Base-by-base conservation (phyloP, 2,329 filamentous ascomycete species). In the Parascedosporium putredinis region DNA sequence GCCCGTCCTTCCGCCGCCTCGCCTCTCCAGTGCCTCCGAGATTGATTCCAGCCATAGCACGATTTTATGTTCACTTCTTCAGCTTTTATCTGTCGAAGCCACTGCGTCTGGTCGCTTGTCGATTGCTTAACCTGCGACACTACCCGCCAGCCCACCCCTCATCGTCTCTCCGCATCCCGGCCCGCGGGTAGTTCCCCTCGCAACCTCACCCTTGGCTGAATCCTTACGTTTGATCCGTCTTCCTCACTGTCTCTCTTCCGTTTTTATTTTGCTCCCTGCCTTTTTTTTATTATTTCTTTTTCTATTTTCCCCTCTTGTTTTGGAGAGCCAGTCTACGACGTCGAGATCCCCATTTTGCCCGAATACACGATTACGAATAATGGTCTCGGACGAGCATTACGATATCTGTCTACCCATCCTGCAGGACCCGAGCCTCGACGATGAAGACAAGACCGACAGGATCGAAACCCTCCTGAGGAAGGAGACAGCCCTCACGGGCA, bases 371-470 rank as follows among this genome's bases (percentile, higher is more conserved):
- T 23, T 12, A 76, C 54, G 63, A n/a, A n/a, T n/a, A n/a, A 96
- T 97, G 91, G 83, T 95, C 55, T 87, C 90, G 59, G 91, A 97
- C 74, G 83, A 90, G 59, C 82, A 91, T 50, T 95, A 94, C 72
- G 89, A 96, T 59, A 79, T 93, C 61, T 95, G 89, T 66, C 80
- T 94, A 64, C 87, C 88, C 48, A 79, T 96, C 62, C 78, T 98
- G 55, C 83, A 93, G 70, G 84, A 96, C 68, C 71, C 81, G 52
- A 74, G 76, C 50, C 75, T 95, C 54, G 88, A 95, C 59, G 93
- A 97, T 55, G 93, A 98, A 68, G 91, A 96, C 62, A 95, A 93
- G 74, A 91, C 87, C 45, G 91, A 97, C 67, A 86, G 80, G 68
- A 75, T 96, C 49, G 90, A 96, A 69, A 86, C 89, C 56, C 75